Conservation (phyloP, 495 filamentous ascomycete genomes). For the Cercophora samala region DNA sequence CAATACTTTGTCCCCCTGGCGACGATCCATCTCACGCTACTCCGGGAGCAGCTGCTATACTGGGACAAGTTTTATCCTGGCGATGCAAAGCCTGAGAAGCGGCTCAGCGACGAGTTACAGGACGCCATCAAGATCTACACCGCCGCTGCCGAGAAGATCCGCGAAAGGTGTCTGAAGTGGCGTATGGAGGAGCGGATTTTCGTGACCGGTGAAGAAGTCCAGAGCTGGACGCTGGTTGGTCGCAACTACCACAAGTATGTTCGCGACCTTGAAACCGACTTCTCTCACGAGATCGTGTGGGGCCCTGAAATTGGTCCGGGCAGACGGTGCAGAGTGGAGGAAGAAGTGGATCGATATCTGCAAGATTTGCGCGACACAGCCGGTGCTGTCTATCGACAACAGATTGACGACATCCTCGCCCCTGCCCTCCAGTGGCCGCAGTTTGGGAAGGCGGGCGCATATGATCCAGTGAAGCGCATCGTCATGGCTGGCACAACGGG, state of each 20-base stretch:
- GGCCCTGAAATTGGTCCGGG: neutral
- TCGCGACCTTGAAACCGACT: neutral
- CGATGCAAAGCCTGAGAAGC: neutral
- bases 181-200: neutral
- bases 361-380: neutral
- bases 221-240: neutral
- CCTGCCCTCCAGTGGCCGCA: neutral
- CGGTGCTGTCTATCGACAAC: neutral
- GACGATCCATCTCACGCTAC: neutral
- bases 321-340: neutral
- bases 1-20: neutral
- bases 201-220: neutral
- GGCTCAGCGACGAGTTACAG: neutral
- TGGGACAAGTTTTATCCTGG: neutral
- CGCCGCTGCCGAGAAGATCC: neutral
- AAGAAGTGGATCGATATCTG: neutral
- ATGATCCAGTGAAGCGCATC: neutral
- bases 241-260: neutral
- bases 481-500: neutral
- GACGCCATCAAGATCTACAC: neutral
- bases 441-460: neutral
- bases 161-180: neutral
- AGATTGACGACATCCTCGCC: neutral
- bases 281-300: neutral
- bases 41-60: neutral